Conservation (phyloP, 2,329 filamentous ascomycete genomes). For the Plenodomus biglobosus region DNA sequence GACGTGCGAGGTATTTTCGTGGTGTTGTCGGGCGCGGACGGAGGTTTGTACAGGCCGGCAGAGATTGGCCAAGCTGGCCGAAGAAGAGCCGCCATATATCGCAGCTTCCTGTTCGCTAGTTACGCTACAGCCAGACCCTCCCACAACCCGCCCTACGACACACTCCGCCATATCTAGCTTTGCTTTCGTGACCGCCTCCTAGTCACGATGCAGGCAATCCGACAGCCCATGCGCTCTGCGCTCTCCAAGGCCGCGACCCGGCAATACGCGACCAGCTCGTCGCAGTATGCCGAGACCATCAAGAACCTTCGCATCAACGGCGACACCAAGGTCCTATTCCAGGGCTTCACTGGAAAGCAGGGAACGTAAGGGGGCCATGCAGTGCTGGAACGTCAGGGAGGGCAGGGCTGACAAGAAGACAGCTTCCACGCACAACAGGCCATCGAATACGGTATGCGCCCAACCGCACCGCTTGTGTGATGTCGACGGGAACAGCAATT, state of each 20-base stretch:
- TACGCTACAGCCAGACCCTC: slow-evolving; percentile 11
- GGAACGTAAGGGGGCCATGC: slow-evolving; percentile 61
- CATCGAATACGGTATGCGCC: slow-evolving; percentile 86
- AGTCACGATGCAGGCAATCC: slow-evolving; percentile 79
- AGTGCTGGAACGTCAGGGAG: not conserved
- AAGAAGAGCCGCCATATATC: slow-evolving; percentile 25
- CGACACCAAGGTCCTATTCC: slow-evolving; percentile 93
- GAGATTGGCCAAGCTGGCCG: slow-evolving; percentile 22
- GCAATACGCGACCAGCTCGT: slow-evolving; percentile 73
- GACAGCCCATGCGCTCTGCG: slow-evolving; percentile 70
- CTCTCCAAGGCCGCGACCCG: slow-evolving; percentile 68
- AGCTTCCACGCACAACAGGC: slow-evolving; percentile 98
- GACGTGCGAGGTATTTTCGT: slow-evolving; percentile 17
- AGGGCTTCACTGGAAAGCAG: slow-evolving; percentile 97
- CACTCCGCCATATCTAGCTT: slow-evolving; percentile 15
- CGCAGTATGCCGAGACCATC: slow-evolving; percentile 53
- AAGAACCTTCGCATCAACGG: slow-evolving; percentile 86
- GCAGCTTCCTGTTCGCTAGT: slow-evolving; percentile 23
- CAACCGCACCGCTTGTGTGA: slow-evolving; percentile 14
- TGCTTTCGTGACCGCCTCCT: slow-evolving; percentile 30
- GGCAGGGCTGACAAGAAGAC: slow-evolving; percentile 22
- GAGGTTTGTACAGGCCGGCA: slow-evolving; percentile 14
- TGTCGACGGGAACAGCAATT: slow-evolving; percentile 25
- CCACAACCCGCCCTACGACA: slow-evolving; percentile 21
- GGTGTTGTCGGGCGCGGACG: slow-evolving; percentile 19